Percentiles rank a stretch among this genome's conserved stretches.
Conservation (phyloP, 202 grass and related monocot species). For the Thinopyrum obtusiflorum region DNA sequence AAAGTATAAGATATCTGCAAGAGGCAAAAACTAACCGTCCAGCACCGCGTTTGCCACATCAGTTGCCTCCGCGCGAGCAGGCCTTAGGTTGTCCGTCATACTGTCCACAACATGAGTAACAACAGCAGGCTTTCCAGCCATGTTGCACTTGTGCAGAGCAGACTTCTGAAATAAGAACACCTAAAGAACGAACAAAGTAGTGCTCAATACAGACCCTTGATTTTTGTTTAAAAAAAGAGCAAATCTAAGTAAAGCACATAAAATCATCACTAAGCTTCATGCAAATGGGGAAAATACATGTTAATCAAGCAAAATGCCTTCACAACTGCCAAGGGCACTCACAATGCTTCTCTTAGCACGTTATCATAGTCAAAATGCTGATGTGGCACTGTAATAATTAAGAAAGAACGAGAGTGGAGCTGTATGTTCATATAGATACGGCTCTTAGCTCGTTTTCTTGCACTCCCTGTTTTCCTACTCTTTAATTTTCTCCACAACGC, state of each 20-base stretch:
- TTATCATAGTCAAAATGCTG: too few relatives aligned
- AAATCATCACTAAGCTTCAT: neutral
- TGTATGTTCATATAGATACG: too few relatives aligned
- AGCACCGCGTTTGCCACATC: conserved; percentile 97
- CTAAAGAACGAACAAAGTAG: conserved; percentile 38
- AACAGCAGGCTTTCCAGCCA: conserved; percentile 93
- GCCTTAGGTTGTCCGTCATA: conserved; percentile 98
- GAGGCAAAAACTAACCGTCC: conserved; percentile 49
- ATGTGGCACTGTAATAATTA: too few relatives aligned
- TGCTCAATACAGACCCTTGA: neutral
- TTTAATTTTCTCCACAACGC: too few relatives aligned
- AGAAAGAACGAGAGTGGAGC: too few relatives aligned
- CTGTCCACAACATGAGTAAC: conserved; percentile 95
- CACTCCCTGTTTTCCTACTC: too few relatives aligned
- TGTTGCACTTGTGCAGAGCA: conserved; percentile 92
- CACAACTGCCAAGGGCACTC: neutral
- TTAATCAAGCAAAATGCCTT: neutral
- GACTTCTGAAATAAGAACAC: conserved; percentile 97
- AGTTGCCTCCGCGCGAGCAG: conserved; percentile 90
- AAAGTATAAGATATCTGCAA: neutral
- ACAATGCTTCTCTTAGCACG: too few relatives aligned
- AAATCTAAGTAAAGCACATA: neutral
- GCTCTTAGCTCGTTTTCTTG: too few relatives aligned
- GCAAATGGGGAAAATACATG: neutral
- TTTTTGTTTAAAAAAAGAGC: neutral